Base-by-base conservation (phyloP, 2,329 filamentous ascomycete genomes). In the Biscogniauxia sp. region DNA sequence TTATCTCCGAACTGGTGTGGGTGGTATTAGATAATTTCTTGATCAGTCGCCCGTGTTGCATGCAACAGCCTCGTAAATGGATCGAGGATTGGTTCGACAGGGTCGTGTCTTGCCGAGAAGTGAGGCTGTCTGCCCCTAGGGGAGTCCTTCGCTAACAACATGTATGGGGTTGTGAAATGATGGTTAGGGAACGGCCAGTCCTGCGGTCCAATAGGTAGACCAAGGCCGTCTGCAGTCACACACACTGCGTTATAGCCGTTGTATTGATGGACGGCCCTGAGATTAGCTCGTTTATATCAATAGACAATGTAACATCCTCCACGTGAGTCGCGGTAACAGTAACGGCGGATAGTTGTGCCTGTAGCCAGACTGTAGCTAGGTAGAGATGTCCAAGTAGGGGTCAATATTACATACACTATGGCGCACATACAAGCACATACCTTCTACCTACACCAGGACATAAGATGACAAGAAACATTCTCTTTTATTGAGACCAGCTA, bases 11-110 rank as follows among this genome's bases (percentile, higher is more conserved):
- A 63, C 49, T 53, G 56, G 64, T 62, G 64, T 68, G 69, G 67
- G 70, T 72, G 54, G 68, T 61, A 68, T 68, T 64, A 62, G 63
- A 66, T 64, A 69, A 67, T 62, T 59, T 68, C 65, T 68, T 67
- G 64, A 64, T 69, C 61, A 63, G 64, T 61, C 61, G 65, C 64
- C 66, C 64, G 65, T 64, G 62, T 66, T 63, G 67, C 68, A 72
- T 73, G 70, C 71, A 72, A 66, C 70, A 75, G 73, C 72, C 70
- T 75, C 70, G 70, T 71, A 68, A 70, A 69, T 64, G 68, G 64
- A 69, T 69, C 65, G 65, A 67, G 61, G 66, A 66, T 65, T 65
- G 63, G 69, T 64, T 61, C 64, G 65, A 67, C 69, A 66, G 66
- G 67, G 53, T 59, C 67, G 69, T 67, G 69, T 68, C 61, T 65